Evolutionary conservation across 106 monocot genomes (phyloP), one percentile per base, ranked within the genome.

Genomic region (Alisma plantagoaquatica): DNA sequence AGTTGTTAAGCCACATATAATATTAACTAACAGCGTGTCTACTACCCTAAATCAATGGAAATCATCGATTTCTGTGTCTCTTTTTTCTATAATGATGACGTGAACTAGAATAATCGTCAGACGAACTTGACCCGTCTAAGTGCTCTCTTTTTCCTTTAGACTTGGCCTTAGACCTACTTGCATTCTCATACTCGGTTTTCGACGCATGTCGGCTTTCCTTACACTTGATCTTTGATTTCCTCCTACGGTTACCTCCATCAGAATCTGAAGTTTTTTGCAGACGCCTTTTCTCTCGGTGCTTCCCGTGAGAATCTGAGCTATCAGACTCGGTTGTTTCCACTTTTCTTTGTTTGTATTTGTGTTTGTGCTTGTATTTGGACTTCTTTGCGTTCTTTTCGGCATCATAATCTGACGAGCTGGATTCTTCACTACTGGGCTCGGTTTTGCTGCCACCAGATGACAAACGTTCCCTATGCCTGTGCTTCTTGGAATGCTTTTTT

Each of bases 401-500:
- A 35, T 76, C 73, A 38, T 54, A 49, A 19, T 73, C 73, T 2
- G 70, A 72, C 30, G 69, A 46, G 56, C 17, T 54, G 43, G 23
- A 31, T 57, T 14, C 10, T 19, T 66, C 7, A 24, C 33, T 19
- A 17, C 24, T 4, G 18, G 52, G 15, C 9, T 8, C 53, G 43
- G n/a, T 24, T 24, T 69, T 29, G 14, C 19, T 17, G 41, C 21
- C 32, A 17, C 17, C 4, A 33, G 44, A 26, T 18, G 68, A 61
- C 21, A 65, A 46, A 11, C 27, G 56, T 46, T 44, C 50, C 57
- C 65, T 77, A 58, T 73, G 72, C 59, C 69, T 85, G 56, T 42
- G 66, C 57, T 75, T 91, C 48, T 54, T 69, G 51, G 70, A 73
- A 60, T 60, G 64, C 59, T 77, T 78, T 49, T 74, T 75, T 20